These are phyloP conservation scores for Phytophthora tubulina DNA, from an alignment of 352 stramenopile genomes.

Conservation along the genomic window DNA sequence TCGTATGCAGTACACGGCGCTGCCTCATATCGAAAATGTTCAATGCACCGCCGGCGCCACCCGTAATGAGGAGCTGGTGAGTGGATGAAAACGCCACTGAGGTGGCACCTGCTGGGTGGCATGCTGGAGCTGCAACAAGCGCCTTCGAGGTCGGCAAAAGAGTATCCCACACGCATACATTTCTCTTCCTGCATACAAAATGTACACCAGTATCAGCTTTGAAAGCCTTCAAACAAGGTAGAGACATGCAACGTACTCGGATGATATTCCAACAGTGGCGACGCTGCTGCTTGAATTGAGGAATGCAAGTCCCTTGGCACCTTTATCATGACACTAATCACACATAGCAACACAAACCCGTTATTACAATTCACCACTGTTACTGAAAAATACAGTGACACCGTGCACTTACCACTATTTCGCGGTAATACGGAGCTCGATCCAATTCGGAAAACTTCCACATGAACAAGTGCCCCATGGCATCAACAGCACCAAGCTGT, in stretches of 20 bases:
- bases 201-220: slow-evolving; percentile 10
- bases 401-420: slow-evolving; percentile 61
- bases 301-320: slow-evolving; percentile 79
- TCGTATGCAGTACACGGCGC: slow-evolving; percentile 85
- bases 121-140: slow-evolving; percentile 71
- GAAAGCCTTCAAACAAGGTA: not conserved
- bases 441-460: slow-evolving; percentile 88
- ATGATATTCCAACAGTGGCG: slow-evolving; percentile 77
- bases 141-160: slow-evolving; percentile 79
- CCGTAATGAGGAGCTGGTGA: slow-evolving; percentile 87
- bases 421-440: slow-evolving; percentile 69
- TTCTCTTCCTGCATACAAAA: slow-evolving; percentile 68
- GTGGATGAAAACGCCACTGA: slow-evolving; percentile 81
- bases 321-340: slow-evolving; percentile 84
- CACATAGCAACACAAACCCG: not conserved
- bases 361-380: slow-evolving; percentile 4
- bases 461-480: slow-evolving; percentile 68
- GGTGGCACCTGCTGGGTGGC: slow-evolving; percentile 79
- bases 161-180: slow-evolving; percentile 87
- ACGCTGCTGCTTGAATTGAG: slow-evolving; percentile 84
- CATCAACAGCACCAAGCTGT: slow-evolving; percentile 86
- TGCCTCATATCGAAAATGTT: slow-evolving; percentile 90
- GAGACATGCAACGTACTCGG: slow-evolving; percentile 57
- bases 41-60: slow-evolving; percentile 78
- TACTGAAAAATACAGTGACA: not conserved